Conservation (phyloP, 768 basidiomycete species). For the Tricholoma hemisulphureum region DNA sequence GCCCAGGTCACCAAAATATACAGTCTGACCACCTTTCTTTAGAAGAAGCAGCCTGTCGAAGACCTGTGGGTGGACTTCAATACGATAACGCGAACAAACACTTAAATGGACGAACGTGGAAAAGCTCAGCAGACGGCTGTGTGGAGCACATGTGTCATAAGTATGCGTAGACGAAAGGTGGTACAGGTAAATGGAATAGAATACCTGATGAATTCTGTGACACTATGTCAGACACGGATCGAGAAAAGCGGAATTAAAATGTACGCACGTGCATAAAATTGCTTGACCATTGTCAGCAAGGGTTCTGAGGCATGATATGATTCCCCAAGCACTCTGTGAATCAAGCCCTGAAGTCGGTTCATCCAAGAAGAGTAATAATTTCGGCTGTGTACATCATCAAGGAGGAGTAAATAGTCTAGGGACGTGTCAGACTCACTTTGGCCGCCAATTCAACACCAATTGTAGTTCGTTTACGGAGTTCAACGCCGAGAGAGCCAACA, state of each 20-base stretch:
- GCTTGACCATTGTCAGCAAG: slow-evolving; percentile 83
- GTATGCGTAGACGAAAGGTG: background rate
- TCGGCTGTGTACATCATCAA: slow-evolving; percentile 49
- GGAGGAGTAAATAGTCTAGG: background rate
- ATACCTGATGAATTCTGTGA: slow-evolving; percentile 44
- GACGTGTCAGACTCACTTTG: background rate
- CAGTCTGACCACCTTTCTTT: slow-evolving; percentile 72
- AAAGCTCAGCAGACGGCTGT: slow-evolving; percentile 84
- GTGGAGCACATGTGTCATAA: slow-evolving; percentile 17
- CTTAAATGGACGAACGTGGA: slow-evolving; percentile 43
- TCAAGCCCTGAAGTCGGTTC: slow-evolving; percentile 89
- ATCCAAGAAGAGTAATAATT: slow-evolving; percentile 80
- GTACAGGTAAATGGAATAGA: background rate
- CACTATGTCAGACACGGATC: background rate
- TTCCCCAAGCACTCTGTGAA: slow-evolving; percentile 85
- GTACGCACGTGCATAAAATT: slow-evolving; percentile 77
- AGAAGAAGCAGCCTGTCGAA: slow-evolving; percentile 78
- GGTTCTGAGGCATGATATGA: slow-evolving; percentile 68
- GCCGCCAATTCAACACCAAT: slow-evolving; percentile 63
- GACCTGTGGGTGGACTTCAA: slow-evolving; percentile 29
- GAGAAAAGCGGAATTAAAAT: background rate
- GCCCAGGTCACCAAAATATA: slow-evolving; percentile 75
- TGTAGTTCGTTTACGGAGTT: slow-evolving; percentile 54
- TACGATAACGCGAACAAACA: background rate
- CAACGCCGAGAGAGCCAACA: slow-evolving; percentile 54